A percentile compares a stretch with the other conserved stretches of the same genome.
These are phyloP conservation scores for Fagus sylvatica DNA, from an alignment of 306 rosid genomes.

Conservation along the genomic window DNA sequence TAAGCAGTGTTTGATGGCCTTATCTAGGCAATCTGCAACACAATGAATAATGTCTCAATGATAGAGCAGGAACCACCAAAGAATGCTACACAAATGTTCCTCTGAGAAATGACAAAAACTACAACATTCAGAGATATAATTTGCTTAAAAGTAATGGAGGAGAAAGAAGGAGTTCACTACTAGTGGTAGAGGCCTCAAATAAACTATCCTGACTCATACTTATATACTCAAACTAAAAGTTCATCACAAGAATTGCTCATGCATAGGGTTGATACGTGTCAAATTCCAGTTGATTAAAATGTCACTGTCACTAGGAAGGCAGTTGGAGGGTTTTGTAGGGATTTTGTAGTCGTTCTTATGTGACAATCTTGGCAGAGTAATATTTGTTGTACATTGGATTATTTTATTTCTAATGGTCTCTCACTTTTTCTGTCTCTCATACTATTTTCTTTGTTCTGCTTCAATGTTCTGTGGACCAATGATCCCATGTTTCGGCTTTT, in stretches of 20 bases:
- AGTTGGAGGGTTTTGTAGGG: slow-evolving; percentile 33
- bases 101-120: slow-evolving; percentile 27
- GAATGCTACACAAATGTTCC: slow-evolving; percentile 19
- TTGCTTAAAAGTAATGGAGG: slow-evolving; percentile 8
- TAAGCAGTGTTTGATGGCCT: neutral
- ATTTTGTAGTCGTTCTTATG: slow-evolving; percentile 29
- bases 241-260: slow-evolving; percentile 14
- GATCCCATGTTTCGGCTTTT: neutral
- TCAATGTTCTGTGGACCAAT: slow-evolving; percentile 34
- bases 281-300: slow-evolving; percentile 27
- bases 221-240: slow-evolving; percentile 21
- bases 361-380: slow-evolving; percentile 23
- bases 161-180: slow-evolving; percentile 14
- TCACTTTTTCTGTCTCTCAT: slow-evolving; percentile 10
- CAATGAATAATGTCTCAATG: slow-evolving; percentile 28
- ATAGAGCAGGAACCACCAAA: slow-evolving; percentile 11
- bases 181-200: slow-evolving; percentile 23
- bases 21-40: neutral
- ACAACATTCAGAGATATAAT: slow-evolving; percentile 12
- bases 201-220: slow-evolving; percentile 36
- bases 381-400: slow-evolving; percentile 7
- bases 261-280: slow-evolving; percentile 45
- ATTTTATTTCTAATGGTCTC: slow-evolving; percentile 20
- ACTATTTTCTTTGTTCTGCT: slow-evolving; percentile 3
- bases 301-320: slow-evolving; percentile 13